Conservation (phyloP, 257 asterid species). For the Coffea eugenioides region DNA sequence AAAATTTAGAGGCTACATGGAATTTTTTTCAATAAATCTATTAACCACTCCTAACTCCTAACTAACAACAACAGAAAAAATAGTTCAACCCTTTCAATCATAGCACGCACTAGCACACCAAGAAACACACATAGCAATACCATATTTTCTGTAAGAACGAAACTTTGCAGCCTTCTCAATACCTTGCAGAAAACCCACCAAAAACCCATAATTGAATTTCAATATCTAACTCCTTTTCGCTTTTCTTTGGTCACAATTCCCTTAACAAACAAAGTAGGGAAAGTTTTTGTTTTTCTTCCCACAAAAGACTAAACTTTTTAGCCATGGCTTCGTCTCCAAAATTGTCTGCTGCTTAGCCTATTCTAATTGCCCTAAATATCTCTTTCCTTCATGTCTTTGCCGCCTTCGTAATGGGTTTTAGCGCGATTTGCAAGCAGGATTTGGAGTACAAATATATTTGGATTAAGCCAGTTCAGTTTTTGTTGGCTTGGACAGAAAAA, state of each 20-base stretch:
- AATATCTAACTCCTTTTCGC: neutral
- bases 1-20: no score
- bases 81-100: no score
- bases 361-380: slow-evolving; percentile 34
- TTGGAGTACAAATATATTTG: slow-evolving; percentile 30
- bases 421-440: slow-evolving; percentile 37
- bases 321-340: slow-evolving; percentile 63
- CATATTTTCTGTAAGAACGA: neutral
- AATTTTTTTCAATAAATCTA: no score
- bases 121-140: no score
- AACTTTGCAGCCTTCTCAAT: neutral
- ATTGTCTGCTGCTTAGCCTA: slow-evolving; percentile 48
- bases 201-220: neutral
- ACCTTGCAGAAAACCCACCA: neutral
- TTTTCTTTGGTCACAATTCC: neutral
- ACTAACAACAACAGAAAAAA: no score
- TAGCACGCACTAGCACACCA: no score
- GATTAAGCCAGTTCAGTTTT: slow-evolving; percentile 50
- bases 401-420: slow-evolving; percentile 29
- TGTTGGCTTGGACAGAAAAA: slow-evolving; percentile 62
- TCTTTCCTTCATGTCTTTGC: slow-evolving; percentile 17
- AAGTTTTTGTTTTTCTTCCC: neutral
- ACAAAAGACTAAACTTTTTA: no score
- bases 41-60: no score
- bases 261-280: neutral